These are phyloP conservation scores for Penicillium fuscoglaucum DNA, from an alignment of 2,329 filamentous ascomycete genomes.

Conservation along the genomic window DNA sequence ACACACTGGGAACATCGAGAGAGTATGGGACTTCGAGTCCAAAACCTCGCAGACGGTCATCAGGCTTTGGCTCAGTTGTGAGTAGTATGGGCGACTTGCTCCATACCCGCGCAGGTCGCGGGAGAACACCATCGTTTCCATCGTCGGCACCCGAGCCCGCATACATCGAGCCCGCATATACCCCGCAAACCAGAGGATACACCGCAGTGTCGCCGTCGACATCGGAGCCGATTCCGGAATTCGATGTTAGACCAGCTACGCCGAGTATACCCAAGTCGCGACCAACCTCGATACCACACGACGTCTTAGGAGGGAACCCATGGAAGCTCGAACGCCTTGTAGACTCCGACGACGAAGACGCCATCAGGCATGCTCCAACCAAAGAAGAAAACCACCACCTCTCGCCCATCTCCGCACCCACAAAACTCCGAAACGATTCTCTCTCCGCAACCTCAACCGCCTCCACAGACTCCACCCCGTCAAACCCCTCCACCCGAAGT, in stretches of 20 bases:
- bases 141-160: background rate
- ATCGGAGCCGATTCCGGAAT: background rate
- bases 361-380: background rate
- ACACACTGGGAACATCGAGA: background rate
- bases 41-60: background rate
- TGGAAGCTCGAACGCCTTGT: background rate
- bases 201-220: background rate
- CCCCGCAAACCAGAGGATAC: background rate
- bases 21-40: background rate
- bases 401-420: background rate
- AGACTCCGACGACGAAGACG: background rate
- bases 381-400: background rate
- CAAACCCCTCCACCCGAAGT: conserved; percentile 7
- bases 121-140: background rate
- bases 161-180: background rate
- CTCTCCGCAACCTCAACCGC: conserved; percentile 10
- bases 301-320: background rate
- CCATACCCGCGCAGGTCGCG: background rate
- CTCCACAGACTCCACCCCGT: conserved; percentile 13
- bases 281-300: background rate
- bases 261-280: background rate
- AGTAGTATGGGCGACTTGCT: background rate
- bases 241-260: background rate
- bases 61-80: conserved; percentile 1
- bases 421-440: background rate